A percentile compares a stretch with the other conserved stretches of the same genome.
Conservation (phyloP, 2,329 filamentous ascomycete genomes). For the Paracoccidioides lutzii region DNA sequence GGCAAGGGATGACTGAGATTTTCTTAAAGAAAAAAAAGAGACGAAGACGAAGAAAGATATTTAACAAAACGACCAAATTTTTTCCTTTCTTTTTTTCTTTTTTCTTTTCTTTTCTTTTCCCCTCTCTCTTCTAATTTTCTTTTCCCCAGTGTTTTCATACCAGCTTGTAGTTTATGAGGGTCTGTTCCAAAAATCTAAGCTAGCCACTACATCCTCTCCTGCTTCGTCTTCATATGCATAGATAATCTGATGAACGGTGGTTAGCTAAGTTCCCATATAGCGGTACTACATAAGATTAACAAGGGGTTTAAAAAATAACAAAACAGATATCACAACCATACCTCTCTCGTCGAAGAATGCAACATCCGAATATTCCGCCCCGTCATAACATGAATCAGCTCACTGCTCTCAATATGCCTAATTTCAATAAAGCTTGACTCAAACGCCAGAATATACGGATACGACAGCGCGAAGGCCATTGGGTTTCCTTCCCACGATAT, state of each 20-base stretch:
- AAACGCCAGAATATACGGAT: slow-evolving; percentile 94
- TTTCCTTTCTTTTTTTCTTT: slow-evolving; percentile 1
- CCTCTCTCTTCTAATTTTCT: not conserved
- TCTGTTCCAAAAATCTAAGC: slow-evolving; percentile 89
- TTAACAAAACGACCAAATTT: not conserved
- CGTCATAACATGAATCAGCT: slow-evolving; percentile 83
- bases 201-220: slow-evolving; percentile 85
- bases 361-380: slow-evolving; percentile 96
- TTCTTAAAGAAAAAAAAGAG: not conserved
- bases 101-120: not conserved
- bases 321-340: slow-evolving; percentile 40
- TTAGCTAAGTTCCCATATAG: not conserved
- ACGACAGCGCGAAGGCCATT: slow-evolving; percentile 82
- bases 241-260: slow-evolving; percentile 55
- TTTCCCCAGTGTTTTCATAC: not conserved
- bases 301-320: not conserved
- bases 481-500: slow-evolving; percentile 96
- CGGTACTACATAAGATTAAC: not conserved
- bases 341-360: slow-evolving; percentile 93
- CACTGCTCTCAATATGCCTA: slow-evolving; percentile 83
- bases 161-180: slow-evolving; percentile 8
- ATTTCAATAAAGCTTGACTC: slow-evolving; percentile 97
- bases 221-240: slow-evolving; percentile 95
- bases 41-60: not conserved
- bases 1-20: too few relatives aligned